Evolutionary conservation across 140 eudicot species (phyloP).

Genomic region (Bidens hawaiensis): DNA sequence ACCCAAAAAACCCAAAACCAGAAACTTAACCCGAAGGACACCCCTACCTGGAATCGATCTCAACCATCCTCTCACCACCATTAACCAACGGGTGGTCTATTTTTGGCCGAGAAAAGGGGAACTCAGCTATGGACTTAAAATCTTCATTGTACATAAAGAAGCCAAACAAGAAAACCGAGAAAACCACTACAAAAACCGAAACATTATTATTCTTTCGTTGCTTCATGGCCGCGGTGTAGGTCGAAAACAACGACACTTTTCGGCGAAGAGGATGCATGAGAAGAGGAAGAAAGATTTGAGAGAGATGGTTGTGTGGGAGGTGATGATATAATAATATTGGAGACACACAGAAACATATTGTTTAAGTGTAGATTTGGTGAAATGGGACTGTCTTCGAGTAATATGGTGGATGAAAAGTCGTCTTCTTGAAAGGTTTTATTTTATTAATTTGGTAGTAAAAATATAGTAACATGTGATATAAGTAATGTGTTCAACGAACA

Average conservation of each 20-base stretch:
- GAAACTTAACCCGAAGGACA: too few relatives aligned
- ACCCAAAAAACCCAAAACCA: too few relatives aligned
- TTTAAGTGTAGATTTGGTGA: conserved; percentile 60
- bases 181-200: conserved; percentile 59
- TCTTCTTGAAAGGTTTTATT: conserved; percentile 33
- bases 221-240: conserved; percentile 57
- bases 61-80: conserved; percentile 3
- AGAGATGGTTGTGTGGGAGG: neutral
- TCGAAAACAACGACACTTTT: conserved; percentile 47
- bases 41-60: conserved; percentile 35
- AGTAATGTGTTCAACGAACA: neutral
- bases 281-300: neutral
- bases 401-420: conserved; percentile 47
- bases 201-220: conserved; percentile 63
- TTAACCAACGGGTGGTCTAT: neutral
- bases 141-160: conserved; percentile 93
- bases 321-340: neutral
- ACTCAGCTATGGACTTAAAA: conserved; percentile 84
- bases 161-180: conserved; percentile 70
- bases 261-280: conserved; percentile 76
- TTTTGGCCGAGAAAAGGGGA: conserved; percentile 72
- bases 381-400: conserved; percentile 55
- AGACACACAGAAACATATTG: neutral
- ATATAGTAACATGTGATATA: neutral
- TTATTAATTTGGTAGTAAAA: too few relatives aligned